Base-by-base conservation (phyloP, 148 eudicot species). In the Selenicereus undatus region DNA sequence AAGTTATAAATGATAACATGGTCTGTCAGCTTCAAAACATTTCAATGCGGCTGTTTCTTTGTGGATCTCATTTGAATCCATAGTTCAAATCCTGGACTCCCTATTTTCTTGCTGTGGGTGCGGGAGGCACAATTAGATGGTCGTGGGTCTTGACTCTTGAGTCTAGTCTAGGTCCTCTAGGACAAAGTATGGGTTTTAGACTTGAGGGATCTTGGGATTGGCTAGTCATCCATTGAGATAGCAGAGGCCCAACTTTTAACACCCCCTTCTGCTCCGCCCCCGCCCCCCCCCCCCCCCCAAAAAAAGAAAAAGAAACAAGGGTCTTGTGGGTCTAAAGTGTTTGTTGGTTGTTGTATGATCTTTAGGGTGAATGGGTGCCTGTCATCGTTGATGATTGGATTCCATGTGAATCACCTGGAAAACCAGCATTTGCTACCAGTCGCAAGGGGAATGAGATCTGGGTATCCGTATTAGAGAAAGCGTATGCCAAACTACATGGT, bases 361-460 rank as follows among this genome's bases (percentile, higher is more conserved):
- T 73, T 78, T 72, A 97, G 99, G 99, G 99, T 78, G 99, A 97
- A 88, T 97, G 99, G 99, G 97, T 97, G 83, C 99, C 99, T 81
- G 98, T 97, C 74, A 92, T 97, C 17, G 90, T 97, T 76, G 99
- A 97, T 89, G 99, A 97, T 88, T 97, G 99, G 99, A 93, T 97
- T 81, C 99, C 99, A 75, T 97, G 99, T 77, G 99, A 97, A 86
- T 87, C 95, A 45, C 97, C 95, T 73, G 98, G 95, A 80, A 94
- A 89, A 82, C 99, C 99, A 27, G 97, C 99, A 82, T 97, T 97
- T 90, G 99, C 99, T 51, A 97, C 99, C 52, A 94, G 98, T 85
- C 90, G 85, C 80, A 97, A 94, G 81, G 91, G 90, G 80, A 88
- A 91, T 74, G 99, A 97, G 83, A 86, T 97, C 51, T 97, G 99